These are phyloP conservation scores for Coccomyxa sp. DNA, from an alignment of 139 green algal genomes.

Conservation along the genomic window DNA sequence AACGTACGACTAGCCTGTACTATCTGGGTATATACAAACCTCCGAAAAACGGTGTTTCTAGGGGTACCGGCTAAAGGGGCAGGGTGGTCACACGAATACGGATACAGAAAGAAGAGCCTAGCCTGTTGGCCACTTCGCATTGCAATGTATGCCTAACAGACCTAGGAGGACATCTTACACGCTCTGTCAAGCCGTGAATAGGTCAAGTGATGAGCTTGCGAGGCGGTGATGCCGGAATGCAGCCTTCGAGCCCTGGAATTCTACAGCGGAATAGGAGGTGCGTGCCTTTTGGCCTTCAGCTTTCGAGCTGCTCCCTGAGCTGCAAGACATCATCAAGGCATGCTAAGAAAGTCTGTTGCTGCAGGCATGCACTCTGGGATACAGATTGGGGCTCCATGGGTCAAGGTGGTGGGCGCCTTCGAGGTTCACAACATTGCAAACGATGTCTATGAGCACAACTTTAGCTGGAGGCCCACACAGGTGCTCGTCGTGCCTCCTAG, in stretches of 20 bases:
- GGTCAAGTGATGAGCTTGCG: too few relatives aligned
- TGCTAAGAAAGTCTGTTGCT: conserved; percentile 1
- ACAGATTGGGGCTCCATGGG: not conserved
- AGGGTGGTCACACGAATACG: too few relatives aligned
- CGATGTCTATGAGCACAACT: conserved; percentile 66
- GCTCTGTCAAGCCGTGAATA: too few relatives aligned
- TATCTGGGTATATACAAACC: too few relatives aligned
- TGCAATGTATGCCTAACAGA: too few relatives aligned
- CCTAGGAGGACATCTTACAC: too few relatives aligned
- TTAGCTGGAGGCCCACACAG: conserved; percentile 34
- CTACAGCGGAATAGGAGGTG: conserved; percentile 66
- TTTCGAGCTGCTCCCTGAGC: not conserved
- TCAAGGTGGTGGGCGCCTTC: conserved; percentile 51
- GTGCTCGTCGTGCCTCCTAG: conserved; percentile 3
- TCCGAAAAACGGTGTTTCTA: too few relatives aligned
- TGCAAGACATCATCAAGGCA: not conserved
- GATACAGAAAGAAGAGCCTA: too few relatives aligned
- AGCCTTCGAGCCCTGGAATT: conserved; percentile 55
- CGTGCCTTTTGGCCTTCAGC: not conserved
- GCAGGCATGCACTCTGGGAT: conserved; percentile 54
- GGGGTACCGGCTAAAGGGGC: too few relatives aligned
- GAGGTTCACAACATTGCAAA: conserved; percentile 75
- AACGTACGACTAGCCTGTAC: too few relatives aligned
- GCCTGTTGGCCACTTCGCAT: too few relatives aligned
- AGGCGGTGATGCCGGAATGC: too few relatives aligned